Evolutionary conservation across 176 grass and related monocot genomes (phyloP).

Genomic region (Echinochloa phyllopogon): DNA sequence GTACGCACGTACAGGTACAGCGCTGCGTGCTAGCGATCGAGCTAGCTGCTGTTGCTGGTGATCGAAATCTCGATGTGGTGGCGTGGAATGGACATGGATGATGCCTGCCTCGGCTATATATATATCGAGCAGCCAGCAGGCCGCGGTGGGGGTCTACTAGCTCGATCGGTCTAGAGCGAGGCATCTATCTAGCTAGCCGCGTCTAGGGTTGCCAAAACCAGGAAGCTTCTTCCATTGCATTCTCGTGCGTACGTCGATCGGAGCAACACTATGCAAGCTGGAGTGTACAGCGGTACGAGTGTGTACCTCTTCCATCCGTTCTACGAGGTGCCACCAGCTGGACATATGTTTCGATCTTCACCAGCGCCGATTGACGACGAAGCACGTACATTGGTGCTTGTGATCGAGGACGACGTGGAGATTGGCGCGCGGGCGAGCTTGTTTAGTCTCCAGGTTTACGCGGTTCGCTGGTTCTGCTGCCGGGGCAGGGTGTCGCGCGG

Average conservation of each 20-base stretch:
- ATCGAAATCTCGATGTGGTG: not conserved
- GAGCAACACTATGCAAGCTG: not conserved
- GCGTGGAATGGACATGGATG: not conserved
- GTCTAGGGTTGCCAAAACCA: not conserved
- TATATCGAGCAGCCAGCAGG: not conserved
- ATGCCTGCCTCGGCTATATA: not conserved
- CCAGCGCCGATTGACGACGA: not conserved
- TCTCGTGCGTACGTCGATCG: not conserved
- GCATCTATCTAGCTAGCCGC: not conserved
- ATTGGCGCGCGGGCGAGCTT: not conserved
- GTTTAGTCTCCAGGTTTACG: conserved; percentile 14
- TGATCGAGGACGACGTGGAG: conserved; percentile 47
- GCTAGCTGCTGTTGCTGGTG: not conserved
- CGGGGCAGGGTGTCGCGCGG: conserved; percentile 12
- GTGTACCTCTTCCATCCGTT: not conserved
- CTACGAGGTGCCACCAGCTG: not conserved
- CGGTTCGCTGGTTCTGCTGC: conserved; percentile 9
- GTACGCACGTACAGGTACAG: not conserved
- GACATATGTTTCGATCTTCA: not conserved
- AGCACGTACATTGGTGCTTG: not conserved
- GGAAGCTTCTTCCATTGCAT: not conserved
- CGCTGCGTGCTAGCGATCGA: not conserved
- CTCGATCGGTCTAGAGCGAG: not conserved
- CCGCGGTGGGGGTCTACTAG: not conserved
- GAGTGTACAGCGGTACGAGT: not conserved